A percentile compares a stretch with the other conserved stretches of the same genome.
These are phyloP conservation scores for Plasmodium relictum DNA, from an alignment of 169 alveolate genomes.

Conservation along the genomic window DNA sequence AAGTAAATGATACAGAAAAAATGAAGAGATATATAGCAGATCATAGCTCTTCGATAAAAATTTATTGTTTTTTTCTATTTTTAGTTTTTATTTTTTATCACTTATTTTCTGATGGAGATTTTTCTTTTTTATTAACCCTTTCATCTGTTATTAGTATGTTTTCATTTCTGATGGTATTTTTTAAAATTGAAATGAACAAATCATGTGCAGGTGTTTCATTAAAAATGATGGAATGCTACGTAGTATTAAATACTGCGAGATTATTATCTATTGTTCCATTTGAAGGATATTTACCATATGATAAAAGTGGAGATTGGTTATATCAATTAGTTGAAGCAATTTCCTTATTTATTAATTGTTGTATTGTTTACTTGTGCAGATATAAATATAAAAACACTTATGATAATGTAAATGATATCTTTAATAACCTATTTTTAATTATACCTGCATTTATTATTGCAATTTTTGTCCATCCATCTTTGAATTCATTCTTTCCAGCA, in stretches of 20 bases:
- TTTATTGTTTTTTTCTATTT: constrained; percentile 44
- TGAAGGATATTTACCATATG: constrained; percentile 96
- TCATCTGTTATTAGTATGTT: constrained; percentile 92
- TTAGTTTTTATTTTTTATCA: constrained; percentile 72
- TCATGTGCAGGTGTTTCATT: constrained; percentile 93
- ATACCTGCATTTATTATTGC: constrained; percentile 91
- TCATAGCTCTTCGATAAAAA: constrained; percentile 75
- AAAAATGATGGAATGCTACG: constrained; percentile 91
- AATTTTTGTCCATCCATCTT: constrained; percentile 92
- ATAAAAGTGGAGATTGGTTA: constrained; percentile 95
- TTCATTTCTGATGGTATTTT: constrained; percentile 91
- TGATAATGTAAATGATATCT: constrained; percentile 87
- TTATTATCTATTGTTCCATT: constrained; percentile 92
- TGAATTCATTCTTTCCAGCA: constrained; percentile 92
- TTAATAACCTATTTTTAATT: constrained; percentile 86
- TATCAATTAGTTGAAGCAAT: constrained; percentile 93
- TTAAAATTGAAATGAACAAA: constrained; percentile 87
- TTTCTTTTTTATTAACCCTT: constrained; percentile 93
- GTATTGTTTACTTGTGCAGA: constrained; percentile 90
- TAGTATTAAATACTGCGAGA: constrained; percentile 88
- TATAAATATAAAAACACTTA: constrained; percentile 88
- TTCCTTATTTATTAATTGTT: constrained; percentile 87
- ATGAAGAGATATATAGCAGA: constrained; percentile 69
- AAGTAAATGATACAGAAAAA: constrained; percentile 68
- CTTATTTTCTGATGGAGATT: constrained; percentile 93